Conservation (phyloP, 2,329 filamentous ascomycete species). For the Aspergillus pseudotamarii region DNA sequence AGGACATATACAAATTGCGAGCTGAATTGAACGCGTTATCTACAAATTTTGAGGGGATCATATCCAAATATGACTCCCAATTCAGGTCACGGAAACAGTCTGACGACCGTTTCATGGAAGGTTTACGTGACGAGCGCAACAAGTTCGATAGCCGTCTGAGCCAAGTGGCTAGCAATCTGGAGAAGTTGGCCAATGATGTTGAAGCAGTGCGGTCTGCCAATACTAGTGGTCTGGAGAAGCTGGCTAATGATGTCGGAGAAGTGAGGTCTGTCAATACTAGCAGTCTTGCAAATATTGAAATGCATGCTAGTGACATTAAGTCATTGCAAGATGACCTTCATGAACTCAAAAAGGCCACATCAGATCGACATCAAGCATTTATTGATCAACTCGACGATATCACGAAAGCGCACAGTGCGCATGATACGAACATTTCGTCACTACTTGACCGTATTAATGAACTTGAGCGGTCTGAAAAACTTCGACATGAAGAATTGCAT, state of each 20-base stretch:
- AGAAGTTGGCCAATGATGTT: background rate
- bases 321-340: conserved; percentile 13
- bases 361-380: conserved; percentile 3
- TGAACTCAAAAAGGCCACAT: conserved; percentile 3
- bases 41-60: conserved; percentile 9
- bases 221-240: background rate
- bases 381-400: conserved; percentile 8
- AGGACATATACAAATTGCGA: conserved; percentile 13
- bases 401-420: background rate
- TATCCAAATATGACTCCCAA: background rate
- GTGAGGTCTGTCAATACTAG: too few species aligned
- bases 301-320: conserved; percentile 3
- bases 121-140: background rate
- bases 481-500: conserved; percentile 4
- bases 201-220: background rate
- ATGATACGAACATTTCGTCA: conserved; percentile 3
- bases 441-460: conserved; percentile 13
- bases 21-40: conserved; percentile 8
- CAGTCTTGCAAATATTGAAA: background rate
- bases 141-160: background rate
- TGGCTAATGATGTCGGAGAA: too few species aligned
- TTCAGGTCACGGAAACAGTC: background rate
- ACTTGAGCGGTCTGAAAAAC: conserved; percentile 4
- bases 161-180: background rate
- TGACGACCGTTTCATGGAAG: background rate